These are phyloP conservation scores for Mucor ambiguus DNA, from an alignment of 371 early-diverging fungal genomes.

Conservation along the genomic window DNA sequence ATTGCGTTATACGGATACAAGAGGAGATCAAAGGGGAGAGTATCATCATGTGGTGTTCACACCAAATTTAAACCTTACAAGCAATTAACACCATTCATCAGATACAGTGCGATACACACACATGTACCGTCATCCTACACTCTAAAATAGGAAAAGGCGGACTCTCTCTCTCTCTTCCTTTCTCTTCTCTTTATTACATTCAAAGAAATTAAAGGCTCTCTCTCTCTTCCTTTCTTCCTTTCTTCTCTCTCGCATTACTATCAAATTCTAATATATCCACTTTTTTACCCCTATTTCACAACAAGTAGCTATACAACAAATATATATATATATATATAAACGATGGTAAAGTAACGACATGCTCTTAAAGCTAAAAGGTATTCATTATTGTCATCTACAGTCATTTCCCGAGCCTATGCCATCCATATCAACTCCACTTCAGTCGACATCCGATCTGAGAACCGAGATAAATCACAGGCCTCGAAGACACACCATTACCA, in stretches of 20 bases:
- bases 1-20: not conserved
- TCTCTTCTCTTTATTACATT: too few species aligned
- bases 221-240: slow-evolving; percentile 1
- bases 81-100: not conserved
- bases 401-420: slow-evolving; percentile 32
- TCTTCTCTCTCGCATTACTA: not conserved
- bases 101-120: not conserved
- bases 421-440: slow-evolving; percentile 30
- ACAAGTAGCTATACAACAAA: not conserved
- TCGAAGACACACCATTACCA: slow-evolving; percentile 42
- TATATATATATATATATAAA: not conserved
- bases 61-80: not conserved
- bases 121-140: slow-evolving; percentile 7
- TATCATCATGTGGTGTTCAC: slow-evolving; percentile 19
- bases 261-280: not conserved
- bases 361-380: not conserved
- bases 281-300: not conserved
- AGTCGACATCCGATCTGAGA: slow-evolving; percentile 4
- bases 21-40: not conserved
- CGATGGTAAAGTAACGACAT: slow-evolving; percentile 12
- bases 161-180: not conserved
- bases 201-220: not conserved
- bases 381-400: slow-evolving; percentile 1
- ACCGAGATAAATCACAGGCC: slow-evolving; percentile 15
- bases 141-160: slow-evolving; percentile 10